Evolutionary conservation across 495 filamentous ascomycete species (phyloP).

Genomic region (Neurospora sp.): DNA sequence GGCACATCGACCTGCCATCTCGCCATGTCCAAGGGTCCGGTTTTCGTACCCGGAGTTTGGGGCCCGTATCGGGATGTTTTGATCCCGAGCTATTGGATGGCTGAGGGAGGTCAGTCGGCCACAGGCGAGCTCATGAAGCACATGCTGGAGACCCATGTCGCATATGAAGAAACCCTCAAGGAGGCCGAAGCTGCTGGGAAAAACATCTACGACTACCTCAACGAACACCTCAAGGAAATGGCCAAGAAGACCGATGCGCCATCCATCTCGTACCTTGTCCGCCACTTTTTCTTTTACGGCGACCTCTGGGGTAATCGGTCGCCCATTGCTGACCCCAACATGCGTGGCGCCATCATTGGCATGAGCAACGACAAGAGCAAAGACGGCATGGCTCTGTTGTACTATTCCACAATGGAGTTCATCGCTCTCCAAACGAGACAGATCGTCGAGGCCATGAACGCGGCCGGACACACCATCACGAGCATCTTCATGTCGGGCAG

Average conservation of each 20-base stretch:
- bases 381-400: conserved; percentile 78
- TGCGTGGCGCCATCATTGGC: conserved; percentile 82
- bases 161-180: conserved; percentile 65
- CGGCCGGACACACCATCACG: conserved; percentile 67
- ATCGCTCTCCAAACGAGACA: conserved; percentile 93
- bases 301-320: conserved; percentile 97
- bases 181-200: conserved; percentile 65
- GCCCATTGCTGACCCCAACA: conserved; percentile 81
- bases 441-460: conserved; percentile 89
- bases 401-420: conserved; percentile 93
- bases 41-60: conserved; percentile 93
- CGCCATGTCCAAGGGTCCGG: conserved; percentile 82
- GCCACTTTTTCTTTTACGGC: conserved; percentile 97
- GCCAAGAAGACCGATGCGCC: conserved; percentile 56
- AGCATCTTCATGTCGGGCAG: conserved; percentile 98
- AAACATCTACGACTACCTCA: conserved; percentile 91
- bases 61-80: conserved; percentile 92
- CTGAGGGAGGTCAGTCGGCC: conserved; percentile 91
- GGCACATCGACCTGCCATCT: conserved; percentile 96
- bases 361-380: conserved; percentile 74
- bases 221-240: conserved; percentile 75
- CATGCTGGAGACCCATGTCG: conserved; percentile 86
- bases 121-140: conserved; percentile 92
- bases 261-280: conserved; percentile 68
- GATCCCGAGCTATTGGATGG: conserved; percentile 85